Evolutionary conservation across 306 rosid species (phyloP), one percentile per base, ranked within the genome.

Genomic region (Acmispon strigosus): DNA sequence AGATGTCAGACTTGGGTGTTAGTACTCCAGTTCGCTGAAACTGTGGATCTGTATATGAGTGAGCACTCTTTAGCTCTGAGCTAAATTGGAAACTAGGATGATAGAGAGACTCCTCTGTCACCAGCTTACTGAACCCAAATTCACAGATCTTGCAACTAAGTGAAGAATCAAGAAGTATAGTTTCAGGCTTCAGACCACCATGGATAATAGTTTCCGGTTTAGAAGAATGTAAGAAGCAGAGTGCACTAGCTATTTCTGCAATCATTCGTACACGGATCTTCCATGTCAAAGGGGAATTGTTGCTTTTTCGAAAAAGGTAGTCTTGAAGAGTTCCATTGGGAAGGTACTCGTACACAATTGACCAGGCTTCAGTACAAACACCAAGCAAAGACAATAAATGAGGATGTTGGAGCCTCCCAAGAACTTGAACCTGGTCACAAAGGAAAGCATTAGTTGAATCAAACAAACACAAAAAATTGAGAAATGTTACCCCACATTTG

Each of bases 331-430:
- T 88, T 45, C 98, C 98, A 71, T 86, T 88, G 22, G 96, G 89
- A 50, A 78, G 56, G 83, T 92, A 86, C 72, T 92, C 98, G 3
- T 86, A 92, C 49, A 88, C 92, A 55, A 92, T 85, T 36, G 96
- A 88, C 88, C 96, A 85, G 41, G 89, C 89, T 75, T 92, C 96
- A 24, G 90, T 86, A 81, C 96, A 92, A 64, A 85, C 84, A 57
- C 96, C 98, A 57, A 92, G 96, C 82, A 92, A 82, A 34, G 89
- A 80, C 76, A 92, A 87, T 29, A 92, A 80, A 81, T 88, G 96
- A 72, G 92, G 96, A 70, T 92, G 98, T 75, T 85, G 92, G 51
- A 92, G 81, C 75, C 87, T 85, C 39, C 92, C 86, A 62, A 92
- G 94, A 78, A 86, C 88, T 74, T 82, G 87, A 83, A 92, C 96